Percentiles rank a stretch among this genome's conserved stretches.
Evolutionary conservation across 768 basidiomycete genomes (phyloP).

Genomic region (Mycena capillaripes): DNA sequence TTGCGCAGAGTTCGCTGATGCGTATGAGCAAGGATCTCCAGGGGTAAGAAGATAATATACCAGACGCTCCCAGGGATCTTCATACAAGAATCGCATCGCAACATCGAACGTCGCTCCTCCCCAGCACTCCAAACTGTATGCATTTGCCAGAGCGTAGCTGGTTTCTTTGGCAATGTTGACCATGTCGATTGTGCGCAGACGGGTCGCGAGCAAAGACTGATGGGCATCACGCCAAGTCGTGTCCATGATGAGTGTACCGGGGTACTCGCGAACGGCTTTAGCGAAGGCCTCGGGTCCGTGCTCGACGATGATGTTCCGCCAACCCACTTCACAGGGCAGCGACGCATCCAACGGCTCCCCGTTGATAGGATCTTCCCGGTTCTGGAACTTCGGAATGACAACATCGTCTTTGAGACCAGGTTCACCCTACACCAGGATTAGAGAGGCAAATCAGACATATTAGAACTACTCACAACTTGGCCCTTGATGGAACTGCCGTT

Average conservation of each 20-base stretch:
- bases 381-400: constrained; percentile 83
- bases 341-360: constrained; percentile 83
- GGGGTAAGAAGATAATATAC: constrained; percentile 56
- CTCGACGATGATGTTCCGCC: constrained; percentile 99
- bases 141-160: constrained; percentile 93
- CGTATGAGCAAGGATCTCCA: constrained; percentile 28
- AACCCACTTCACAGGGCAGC: constrained; percentile 88
- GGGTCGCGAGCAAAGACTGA: constrained; percentile 96
- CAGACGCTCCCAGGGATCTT: constrained; percentile 99
- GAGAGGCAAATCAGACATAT: neutral
- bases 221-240: constrained; percentile 99
- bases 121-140: constrained; percentile 99
- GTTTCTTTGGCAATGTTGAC: constrained; percentile 99
- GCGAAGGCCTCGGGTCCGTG: constrained; percentile 98
- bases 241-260: constrained; percentile 96
- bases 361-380: constrained; percentile 78
- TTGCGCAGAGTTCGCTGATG: constrained; percentile 88
- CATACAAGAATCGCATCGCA: constrained; percentile 99
- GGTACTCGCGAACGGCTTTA: constrained; percentile 96
- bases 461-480: constrained; percentile 66
- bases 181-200: constrained; percentile 96
- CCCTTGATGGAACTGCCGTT: constrained; percentile 99
- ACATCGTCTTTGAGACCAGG: constrained; percentile 95
- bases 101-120: constrained; percentile 99
- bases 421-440: constrained; percentile 71